Evolutionary conservation across 495 filamentous ascomycete genomes (phyloP).

Genomic region (Cladorrhinum samala): DNA sequence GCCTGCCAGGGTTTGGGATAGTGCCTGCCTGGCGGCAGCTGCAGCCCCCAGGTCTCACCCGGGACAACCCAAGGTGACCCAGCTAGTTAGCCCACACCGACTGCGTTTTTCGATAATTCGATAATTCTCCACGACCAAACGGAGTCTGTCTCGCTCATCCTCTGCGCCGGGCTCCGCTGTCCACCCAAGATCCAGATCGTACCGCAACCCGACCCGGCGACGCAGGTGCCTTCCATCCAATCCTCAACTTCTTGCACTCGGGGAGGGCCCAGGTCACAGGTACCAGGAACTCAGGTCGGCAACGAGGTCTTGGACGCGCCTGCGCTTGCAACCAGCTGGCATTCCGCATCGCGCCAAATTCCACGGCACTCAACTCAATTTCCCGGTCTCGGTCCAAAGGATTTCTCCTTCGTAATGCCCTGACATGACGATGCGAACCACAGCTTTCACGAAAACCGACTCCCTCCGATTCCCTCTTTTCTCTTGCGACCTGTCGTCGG

Average conservation of each 20-base stretch:
- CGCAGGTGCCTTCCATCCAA: background rate
- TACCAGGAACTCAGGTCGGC: background rate
- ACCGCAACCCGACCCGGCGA: background rate
- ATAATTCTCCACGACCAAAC: conserved; percentile 8
- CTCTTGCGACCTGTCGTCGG: conserved; percentile 32
- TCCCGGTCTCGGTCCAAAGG: conserved; percentile 10
- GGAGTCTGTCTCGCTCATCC: background rate
- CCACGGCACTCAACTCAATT: conserved; percentile 13
- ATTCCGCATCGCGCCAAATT: conserved; percentile 22
- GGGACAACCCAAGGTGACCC: conserved; percentile 4
- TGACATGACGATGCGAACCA: conserved; percentile 39
- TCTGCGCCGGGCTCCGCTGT: conserved; percentile 4
- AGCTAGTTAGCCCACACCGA: conserved; percentile 3
- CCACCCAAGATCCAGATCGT: background rate
- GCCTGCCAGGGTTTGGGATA: conserved; percentile 6
- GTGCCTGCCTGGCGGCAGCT: conserved; percentile 4
- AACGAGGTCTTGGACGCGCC: background rate
- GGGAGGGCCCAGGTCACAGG: background rate
- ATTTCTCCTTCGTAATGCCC: conserved; percentile 26
- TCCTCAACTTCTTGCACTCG: background rate
- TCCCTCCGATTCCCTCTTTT: conserved; percentile 30
- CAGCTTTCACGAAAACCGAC: conserved; percentile 29
- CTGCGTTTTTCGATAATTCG: background rate
- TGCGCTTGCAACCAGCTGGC: conserved; percentile 15
- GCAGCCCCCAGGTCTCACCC: conserved; percentile 11